Conservation (phyloP, 2,329 filamentous ascomycete species). For the Cladophialophora exuberans region DNA sequence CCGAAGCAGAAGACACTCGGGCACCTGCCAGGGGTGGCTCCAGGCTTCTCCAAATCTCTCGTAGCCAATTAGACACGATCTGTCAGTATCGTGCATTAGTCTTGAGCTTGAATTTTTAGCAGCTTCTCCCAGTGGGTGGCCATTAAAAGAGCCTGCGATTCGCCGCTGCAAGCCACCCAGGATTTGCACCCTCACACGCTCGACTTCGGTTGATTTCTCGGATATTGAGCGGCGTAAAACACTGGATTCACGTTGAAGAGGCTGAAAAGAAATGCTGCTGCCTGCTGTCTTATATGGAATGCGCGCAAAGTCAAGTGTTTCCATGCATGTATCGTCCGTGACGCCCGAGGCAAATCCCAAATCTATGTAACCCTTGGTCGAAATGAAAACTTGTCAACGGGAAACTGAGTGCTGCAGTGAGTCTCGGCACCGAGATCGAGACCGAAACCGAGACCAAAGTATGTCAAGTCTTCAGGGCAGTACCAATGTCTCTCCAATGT, state of each 20-base stretch:
- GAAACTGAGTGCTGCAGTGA: background rate
- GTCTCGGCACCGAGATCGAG: background rate
- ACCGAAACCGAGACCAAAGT: too few species aligned
- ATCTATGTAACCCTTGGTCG: background rate
- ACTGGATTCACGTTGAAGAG: too few species aligned
- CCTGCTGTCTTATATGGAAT: background rate
- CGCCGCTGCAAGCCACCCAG: background rate
- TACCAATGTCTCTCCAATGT: conserved; percentile 53
- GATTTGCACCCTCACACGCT: background rate
- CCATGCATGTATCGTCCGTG: too few species aligned
- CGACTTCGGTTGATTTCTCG: background rate
- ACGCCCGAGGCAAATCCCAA: too few species aligned
- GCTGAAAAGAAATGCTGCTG: conserved; percentile 1
- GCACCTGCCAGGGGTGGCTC: too few species aligned
- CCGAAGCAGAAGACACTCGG: too few species aligned
- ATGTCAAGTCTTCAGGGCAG: too few species aligned
- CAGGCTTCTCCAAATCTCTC: too few species aligned
- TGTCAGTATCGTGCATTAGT: conserved; percentile 21
- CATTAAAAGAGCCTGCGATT: background rate
- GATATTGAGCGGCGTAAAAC: background rate
- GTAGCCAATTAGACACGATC: background rate
- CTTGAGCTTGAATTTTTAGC: conserved; percentile 9
- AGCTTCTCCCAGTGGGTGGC: background rate
- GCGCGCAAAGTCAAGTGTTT: too few species aligned
- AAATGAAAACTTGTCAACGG: background rate